Conservation (phyloP, 257 asterid genomes). For the Ocimum tenuiflorum region DNA sequence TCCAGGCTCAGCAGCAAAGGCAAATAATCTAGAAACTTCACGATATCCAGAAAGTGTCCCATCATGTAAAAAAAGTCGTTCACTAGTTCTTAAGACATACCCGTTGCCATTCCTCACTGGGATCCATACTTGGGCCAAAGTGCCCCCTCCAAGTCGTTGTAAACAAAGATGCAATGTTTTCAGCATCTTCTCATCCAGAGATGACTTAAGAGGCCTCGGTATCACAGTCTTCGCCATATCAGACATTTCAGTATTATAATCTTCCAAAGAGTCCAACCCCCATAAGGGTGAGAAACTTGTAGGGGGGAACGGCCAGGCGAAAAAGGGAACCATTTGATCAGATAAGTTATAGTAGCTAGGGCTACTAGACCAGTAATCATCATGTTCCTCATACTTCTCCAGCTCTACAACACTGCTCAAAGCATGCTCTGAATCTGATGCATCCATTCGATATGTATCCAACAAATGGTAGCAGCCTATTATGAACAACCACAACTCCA, state of each 20-base stretch:
- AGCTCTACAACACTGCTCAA: conserved; percentile 28
- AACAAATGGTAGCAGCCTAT: conserved; percentile 16
- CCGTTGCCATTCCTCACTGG: conserved; percentile 47
- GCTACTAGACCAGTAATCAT: conserved; percentile 40
- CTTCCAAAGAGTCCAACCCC: conserved; percentile 26
- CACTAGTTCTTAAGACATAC: conserved; percentile 50
- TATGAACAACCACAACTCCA: not conserved
- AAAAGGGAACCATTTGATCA: conserved; percentile 35
- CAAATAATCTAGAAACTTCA: conserved; percentile 52
- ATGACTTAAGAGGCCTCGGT: conserved; percentile 32
- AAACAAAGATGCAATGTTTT: conserved; percentile 44
- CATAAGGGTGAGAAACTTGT: conserved; percentile 26
- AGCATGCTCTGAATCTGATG: conserved; percentile 27
- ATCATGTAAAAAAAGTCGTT: conserved; percentile 56
- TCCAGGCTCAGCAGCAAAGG: conserved; percentile 42
- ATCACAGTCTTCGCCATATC: conserved; percentile 20
- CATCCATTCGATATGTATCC: conserved; percentile 16
- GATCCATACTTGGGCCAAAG: conserved; percentile 68
- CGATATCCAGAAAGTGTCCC: conserved; percentile 60
- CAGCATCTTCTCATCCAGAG: conserved; percentile 51
- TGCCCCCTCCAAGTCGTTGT: conserved; percentile 43
- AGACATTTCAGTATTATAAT: conserved; percentile 3
- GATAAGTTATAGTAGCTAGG: conserved; percentile 21
- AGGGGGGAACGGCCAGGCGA: conserved; percentile 25
- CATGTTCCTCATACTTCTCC: conserved; percentile 37